phyloP scores from a whole-genome alignment of 805 yeast species.

The Wickerhamomyces pijperi region DNA sequence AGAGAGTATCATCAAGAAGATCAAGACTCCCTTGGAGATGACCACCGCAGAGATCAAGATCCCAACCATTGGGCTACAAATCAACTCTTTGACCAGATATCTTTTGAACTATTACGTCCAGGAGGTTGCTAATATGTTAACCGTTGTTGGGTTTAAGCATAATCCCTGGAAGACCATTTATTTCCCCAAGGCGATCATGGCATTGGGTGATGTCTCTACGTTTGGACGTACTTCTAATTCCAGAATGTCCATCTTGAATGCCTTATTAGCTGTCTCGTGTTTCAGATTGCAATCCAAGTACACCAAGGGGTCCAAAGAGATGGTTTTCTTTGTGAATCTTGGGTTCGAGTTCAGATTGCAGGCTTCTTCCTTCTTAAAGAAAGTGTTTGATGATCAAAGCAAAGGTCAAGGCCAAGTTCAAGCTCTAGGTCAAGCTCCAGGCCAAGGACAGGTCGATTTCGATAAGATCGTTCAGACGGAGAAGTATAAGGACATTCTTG shows the following conservation, averaged over 20 bases:
- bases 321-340: conserved; percentile 58
- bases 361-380: conserved; percentile 57
- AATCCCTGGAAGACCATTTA: conserved; percentile 88
- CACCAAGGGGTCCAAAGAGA: conserved; percentile 51
- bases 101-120: conserved; percentile 61
- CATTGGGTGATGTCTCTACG: conserved; percentile 71
- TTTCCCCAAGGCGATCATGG: conserved; percentile 72
- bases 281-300: conserved; percentile 69
- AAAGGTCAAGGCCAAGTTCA: too few relatives aligned
- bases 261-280: conserved; percentile 71
- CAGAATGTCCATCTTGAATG: conserved; percentile 66
- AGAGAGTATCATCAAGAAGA: conserved; percentile 31
- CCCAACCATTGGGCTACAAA: conserved; percentile 51
- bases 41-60: conserved; percentile 55
- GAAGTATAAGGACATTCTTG: conserved; percentile 74
- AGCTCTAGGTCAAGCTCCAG: too few relatives aligned
- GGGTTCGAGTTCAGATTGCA: conserved; percentile 69
- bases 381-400: conserved; percentile 38
- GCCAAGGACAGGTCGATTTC: background rate
- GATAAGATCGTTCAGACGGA: conserved; percentile 27
- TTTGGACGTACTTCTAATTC: conserved; percentile 67
- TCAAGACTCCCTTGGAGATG: conserved; percentile 25
- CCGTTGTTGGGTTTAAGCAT: conserved; percentile 57
- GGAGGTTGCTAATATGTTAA: conserved; percentile 71
- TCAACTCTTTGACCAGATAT: conserved; percentile 62